Evolutionary conservation across 371 early-diverging fungal genomes (phyloP).

Genomic region (Capniomyces stellatus): DNA sequence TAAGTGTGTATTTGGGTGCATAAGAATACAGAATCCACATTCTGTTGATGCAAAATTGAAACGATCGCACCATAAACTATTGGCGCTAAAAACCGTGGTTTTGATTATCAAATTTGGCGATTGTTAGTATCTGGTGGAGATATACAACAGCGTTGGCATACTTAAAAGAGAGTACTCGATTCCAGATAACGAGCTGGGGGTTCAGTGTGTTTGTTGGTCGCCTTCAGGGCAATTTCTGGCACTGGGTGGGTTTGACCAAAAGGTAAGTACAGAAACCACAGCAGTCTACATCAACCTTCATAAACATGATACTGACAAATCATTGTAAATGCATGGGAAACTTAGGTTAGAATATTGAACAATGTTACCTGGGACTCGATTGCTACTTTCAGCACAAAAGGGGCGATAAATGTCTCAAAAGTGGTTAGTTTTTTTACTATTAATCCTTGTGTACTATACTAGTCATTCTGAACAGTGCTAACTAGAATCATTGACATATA

Average conservation of each 20-base stretch:
- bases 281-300: too few relatives aligned
- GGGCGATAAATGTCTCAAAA: too few relatives aligned
- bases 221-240: constrained; percentile 56
- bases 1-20: constrained; percentile 12
- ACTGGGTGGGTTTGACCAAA: constrained; percentile 57
- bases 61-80: too few relatives aligned
- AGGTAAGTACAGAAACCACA: constrained; percentile 29
- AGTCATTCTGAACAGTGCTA: too few relatives aligned
- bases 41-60: too few relatives aligned
- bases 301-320: too few relatives aligned
- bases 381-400: constrained; percentile 27
- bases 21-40: too few relatives aligned
- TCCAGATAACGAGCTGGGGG: constrained; percentile 45
- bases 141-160: constrained; percentile 26
- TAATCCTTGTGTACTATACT: too few relatives aligned
- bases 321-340: not conserved
- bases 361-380: constrained; percentile 31
- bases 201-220: constrained; percentile 50
- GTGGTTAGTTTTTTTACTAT: too few relatives aligned
- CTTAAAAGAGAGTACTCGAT: constrained; percentile 30
- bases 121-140: constrained; percentile 3
- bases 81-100: too few relatives aligned
- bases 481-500: too few relatives aligned
- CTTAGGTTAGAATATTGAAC: constrained; percentile 16
- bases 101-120: constrained; percentile 1